Conservation (phyloP, 176 grass and related monocot genomes). For the Rhynchospora breviuscula region DNA sequence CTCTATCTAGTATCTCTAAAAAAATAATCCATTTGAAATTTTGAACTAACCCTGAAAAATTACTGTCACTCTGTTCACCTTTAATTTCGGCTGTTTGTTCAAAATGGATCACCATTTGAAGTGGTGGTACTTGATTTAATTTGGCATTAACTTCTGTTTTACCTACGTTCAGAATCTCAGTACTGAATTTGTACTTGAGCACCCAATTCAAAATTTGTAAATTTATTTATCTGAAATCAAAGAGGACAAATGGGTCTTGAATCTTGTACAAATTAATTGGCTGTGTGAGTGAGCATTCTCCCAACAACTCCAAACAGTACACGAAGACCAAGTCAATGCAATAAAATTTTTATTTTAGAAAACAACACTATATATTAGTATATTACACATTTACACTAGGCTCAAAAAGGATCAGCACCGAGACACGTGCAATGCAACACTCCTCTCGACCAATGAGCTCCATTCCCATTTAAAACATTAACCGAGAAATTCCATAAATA, state of each 20-base stretch:
- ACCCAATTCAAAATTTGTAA: background rate
- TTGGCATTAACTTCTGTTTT: background rate
- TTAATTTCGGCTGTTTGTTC: too few relatives aligned
- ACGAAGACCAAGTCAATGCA: background rate
- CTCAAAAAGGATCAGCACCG: background rate
- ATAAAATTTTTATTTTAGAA: background rate
- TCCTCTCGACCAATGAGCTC: background rate
- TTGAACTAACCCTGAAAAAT: too few relatives aligned
- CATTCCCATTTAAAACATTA: background rate
- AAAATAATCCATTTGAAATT: too few relatives aligned
- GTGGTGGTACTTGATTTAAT: background rate
- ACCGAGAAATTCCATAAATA: constrained; percentile 2
- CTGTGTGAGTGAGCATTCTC: background rate
- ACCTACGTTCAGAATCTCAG: background rate
- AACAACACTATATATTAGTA: background rate
- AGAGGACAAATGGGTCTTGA: background rate
- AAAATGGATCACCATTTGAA: too few relatives aligned
- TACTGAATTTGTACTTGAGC: background rate
- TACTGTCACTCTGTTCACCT: too few relatives aligned
- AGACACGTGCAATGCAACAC: background rate
- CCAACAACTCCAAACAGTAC: background rate
- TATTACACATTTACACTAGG: constrained; percentile 3
- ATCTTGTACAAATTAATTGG: background rate
- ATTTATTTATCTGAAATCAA: background rate
- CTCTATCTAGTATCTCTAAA: too few relatives aligned